Base-by-base conservation (phyloP, 306 rosid genomes). In the Prunus mongolica region DNA sequence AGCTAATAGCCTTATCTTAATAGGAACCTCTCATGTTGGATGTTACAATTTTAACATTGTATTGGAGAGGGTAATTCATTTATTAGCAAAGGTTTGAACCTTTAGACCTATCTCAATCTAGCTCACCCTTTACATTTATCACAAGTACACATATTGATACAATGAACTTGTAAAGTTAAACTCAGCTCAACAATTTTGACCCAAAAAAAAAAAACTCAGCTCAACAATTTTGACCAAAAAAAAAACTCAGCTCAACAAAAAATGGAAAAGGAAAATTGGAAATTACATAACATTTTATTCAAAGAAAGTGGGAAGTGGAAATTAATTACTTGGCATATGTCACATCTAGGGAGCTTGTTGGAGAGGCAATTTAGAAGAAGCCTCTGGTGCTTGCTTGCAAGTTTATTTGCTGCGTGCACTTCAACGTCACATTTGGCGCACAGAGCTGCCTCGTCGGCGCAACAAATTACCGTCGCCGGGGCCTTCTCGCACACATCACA, bases 401-500 rank as follows among this genome's bases (percentile, higher is more conserved):
- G 97, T 88, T 90, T 95, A 79, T 95, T 95, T 0, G 99, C 99
- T 22, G 97, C 97, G 84, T 95, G 99, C 77, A 95, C 97, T 79
- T 95, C 99, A 6, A 90, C 83, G 44, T 95, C 99, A 46, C 99
- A 95, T 82, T 85, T 92, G 16, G 93, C 91, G 64, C 99, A 95
- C 60, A 95, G 87, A 38, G 97, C 97, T 6, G 99, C 99, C 79
- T 95, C 99, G 77, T 95, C 99, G 0, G 99, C 97, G 66, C 99
- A 95, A 78, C 99, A 95, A 44, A 95, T 95, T 80, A 95, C 89
- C 1, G 96, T 88, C 32, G 99, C 97, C 8, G 96, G 99, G 45
- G 95, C 91, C 77, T 86, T 92, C 92, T 95, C 99, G 70, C 99
- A 95, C 74, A 89, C 97, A 87, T 95, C 99, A 71, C 99, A 95